Evolutionary conservation across 2,329 filamentous ascomycete species (phyloP), one percentile per base, ranked within the genome.

Genomic region (Didymella arachidicola): DNA sequence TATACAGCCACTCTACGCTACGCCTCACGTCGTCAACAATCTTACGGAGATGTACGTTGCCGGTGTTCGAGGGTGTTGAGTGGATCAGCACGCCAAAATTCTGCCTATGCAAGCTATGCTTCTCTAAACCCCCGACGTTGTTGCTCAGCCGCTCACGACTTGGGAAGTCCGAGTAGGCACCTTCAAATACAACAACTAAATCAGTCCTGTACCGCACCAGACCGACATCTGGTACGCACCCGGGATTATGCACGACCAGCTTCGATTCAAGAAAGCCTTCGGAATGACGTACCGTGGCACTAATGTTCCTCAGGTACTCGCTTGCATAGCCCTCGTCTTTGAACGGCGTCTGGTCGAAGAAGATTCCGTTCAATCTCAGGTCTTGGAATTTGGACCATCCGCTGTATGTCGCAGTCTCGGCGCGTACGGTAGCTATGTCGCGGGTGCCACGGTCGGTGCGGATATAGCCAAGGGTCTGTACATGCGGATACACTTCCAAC

Each of bases 381-480:
- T 59, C 48, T 7, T 53, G 51, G 29, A 82, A 70, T 14, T 74
- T 72, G 4, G 70, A 67, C 82, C 82, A 85, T 5, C 72, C 76
- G 5, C 78, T 78, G 57, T 84, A 85, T 2, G 69, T 77, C 34
- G 74, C 74, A 41, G 85, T 79, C 51, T 85, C 82, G 34, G 66
- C 46, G 16, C 62, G 62, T 2, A 73, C 59, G 0, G 60, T 62
- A 3, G 60, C 55, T 11, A 66, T 63, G 12, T 59, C 53, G 18
- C 64, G 53, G 10, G 43, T 70, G 1, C 74, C 75, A 61, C 82
- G 82, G 6, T 78, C 80, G 6, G 78, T 81, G 25, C 82, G 73
- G 64, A 85, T 80, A 66, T 83, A 84, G 0, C 80, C 81, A 10
- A 85, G 64, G 11, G 83, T 77, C 10, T 77, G 75, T 25, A 81